Conservation (phyloP, 352 stramenopile species). For the Globisporangium nagaii region DNA sequence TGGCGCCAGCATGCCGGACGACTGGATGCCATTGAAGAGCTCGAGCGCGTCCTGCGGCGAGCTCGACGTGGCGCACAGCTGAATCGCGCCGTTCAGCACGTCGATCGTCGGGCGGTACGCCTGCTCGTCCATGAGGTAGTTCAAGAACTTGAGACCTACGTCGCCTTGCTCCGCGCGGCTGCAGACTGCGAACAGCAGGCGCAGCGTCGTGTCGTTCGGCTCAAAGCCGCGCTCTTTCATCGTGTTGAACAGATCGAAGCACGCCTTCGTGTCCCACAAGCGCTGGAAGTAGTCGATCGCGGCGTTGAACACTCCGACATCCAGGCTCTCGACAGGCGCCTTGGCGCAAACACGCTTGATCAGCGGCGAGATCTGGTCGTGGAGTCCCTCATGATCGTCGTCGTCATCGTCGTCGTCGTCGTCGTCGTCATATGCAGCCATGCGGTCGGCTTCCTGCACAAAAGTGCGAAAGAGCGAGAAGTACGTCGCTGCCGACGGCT, state of each 20-base stretch:
- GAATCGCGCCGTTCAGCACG: slow-evolving; percentile 46
- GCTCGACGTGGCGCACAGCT: slow-evolving; percentile 37
- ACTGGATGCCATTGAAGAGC: slow-evolving; percentile 43
- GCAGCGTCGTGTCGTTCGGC: slow-evolving; percentile 41
- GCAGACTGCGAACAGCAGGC: slow-evolving; percentile 54
- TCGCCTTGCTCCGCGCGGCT: slow-evolving; percentile 34
- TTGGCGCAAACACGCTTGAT: slow-evolving; percentile 45
- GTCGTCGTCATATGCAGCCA: neutral
- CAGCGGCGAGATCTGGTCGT: slow-evolving; percentile 14
- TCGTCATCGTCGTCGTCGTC: slow-evolving; percentile 4
- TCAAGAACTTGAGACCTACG: slow-evolving; percentile 52
- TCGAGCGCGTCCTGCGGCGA: slow-evolving; percentile 42
- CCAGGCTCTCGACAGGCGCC: slow-evolving; percentile 24
- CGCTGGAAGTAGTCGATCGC: slow-evolving; percentile 59
- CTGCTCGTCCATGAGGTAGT: slow-evolving; percentile 45
- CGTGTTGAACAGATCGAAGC: slow-evolving; percentile 53
- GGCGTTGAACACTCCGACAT: slow-evolving; percentile 56
- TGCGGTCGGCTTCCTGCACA: slow-evolving; percentile 26
- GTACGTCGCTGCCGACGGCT: slow-evolving; percentile 27
- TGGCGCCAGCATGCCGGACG: slow-evolving; percentile 24
- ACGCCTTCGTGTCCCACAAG: slow-evolving; percentile 34
- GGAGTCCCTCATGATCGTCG: slow-evolving; percentile 21
- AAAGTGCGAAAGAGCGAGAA: slow-evolving; percentile 55
- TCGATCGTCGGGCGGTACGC: slow-evolving; percentile 36
- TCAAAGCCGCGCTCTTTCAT: slow-evolving; percentile 43